Evolutionary conservation across 192 early-diverging fungal genomes (phyloP).

Genomic region (Thoreauomyces humboldtii): DNA sequence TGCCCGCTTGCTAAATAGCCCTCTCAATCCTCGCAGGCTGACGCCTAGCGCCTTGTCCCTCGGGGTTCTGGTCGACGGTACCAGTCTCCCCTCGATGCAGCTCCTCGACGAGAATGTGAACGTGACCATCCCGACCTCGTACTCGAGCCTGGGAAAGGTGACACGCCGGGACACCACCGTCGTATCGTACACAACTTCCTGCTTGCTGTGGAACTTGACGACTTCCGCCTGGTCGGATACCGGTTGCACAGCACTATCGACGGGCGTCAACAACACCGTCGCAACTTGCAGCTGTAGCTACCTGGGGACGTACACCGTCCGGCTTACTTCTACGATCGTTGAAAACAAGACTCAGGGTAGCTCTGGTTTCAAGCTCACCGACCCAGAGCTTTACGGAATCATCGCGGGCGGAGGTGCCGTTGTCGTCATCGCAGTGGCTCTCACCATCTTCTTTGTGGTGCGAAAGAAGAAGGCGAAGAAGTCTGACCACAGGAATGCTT

Average conservation of each 20-base stretch:
- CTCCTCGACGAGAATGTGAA: not conserved
- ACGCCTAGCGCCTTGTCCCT: not conserved
- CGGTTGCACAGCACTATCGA: not conserved
- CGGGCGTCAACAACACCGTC: not conserved
- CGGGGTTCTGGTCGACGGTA: not conserved
- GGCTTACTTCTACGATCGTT: not conserved
- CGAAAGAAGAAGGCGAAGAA: not conserved
- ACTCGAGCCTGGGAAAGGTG: not conserved
- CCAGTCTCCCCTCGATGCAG: not conserved
- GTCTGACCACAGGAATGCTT: too few relatives aligned
- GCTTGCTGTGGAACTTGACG: slow-evolving; percentile 2
- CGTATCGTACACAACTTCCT: not conserved
- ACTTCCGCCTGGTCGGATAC: not conserved
- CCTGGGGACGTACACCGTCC: not conserved
- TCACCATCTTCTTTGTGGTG: not conserved
- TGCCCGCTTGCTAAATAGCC: too few relatives aligned
- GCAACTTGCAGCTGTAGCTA: not conserved
- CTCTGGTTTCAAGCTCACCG: not conserved
- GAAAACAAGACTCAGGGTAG: not conserved
- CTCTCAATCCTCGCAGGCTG: not conserved
- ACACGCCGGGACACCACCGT: not conserved
- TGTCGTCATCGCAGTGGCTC: not conserved
- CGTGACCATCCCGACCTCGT: not conserved
- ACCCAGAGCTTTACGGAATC: not conserved
- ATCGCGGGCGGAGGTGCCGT: not conserved